A percentile compares a stretch with the other conserved stretches of the same genome.
These are phyloP conservation scores for Tolypocladium amazonense DNA, from an alignment of 2,329 filamentous ascomycete species.

Conservation along the genomic window DNA sequence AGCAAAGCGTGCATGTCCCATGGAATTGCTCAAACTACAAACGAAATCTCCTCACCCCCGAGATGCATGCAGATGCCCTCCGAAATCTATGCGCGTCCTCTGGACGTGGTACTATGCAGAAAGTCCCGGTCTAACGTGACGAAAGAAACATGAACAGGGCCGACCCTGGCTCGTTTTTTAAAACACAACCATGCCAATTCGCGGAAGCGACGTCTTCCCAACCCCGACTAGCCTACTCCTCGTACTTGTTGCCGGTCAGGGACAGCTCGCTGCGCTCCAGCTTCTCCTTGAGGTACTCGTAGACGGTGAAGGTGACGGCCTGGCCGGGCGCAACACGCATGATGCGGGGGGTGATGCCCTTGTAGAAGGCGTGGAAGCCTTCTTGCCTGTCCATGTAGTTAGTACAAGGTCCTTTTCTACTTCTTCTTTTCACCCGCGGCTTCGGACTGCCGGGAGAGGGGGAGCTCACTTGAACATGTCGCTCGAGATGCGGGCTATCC, in stretches of 20 bases:
- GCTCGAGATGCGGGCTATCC: constrained; percentile 67
- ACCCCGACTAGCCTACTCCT: constrained; percentile 39
- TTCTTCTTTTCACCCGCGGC: no score
- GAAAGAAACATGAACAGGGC: background rate
- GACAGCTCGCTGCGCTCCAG: constrained; percentile 55
- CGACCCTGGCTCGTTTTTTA: background rate
- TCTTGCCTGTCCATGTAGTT: constrained; percentile 55
- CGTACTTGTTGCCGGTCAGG: constrained; percentile 52
- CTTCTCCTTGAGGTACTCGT: constrained; percentile 65
- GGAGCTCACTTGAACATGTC: constrained; percentile 70
- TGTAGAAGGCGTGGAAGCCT: constrained; percentile 91
- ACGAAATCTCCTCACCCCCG: background rate
- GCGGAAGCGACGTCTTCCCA: background rate
- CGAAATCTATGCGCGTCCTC: background rate
- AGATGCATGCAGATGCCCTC: constrained; percentile 1
- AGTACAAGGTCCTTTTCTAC: background rate
- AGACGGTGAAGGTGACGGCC: constrained; percentile 67
- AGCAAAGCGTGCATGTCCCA: background rate
- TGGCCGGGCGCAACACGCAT: constrained; percentile 97
- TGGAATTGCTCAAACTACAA: background rate
- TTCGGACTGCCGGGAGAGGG: no score
- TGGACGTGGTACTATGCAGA: background rate
- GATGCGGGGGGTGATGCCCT: constrained; percentile 94
- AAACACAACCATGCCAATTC: background rate
- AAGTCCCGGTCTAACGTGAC: background rate